phyloP scores from a whole-genome alignment of 768 basidiomycete genomes.

The Leccinum uliginosum region DNA sequence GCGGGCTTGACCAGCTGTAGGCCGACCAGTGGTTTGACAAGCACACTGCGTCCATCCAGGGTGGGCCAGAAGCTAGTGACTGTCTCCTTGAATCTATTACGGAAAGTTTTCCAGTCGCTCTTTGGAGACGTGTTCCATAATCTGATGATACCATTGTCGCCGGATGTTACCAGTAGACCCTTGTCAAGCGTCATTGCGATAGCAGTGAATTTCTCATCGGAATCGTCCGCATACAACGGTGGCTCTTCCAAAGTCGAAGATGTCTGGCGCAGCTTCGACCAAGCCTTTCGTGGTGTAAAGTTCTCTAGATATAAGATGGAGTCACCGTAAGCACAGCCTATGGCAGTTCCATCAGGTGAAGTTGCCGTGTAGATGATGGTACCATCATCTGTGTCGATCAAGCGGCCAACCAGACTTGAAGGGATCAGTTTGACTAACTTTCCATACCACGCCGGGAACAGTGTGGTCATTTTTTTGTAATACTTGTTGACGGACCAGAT shows the following conservation, averaged over 20 bases:
- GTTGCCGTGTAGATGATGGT: conserved; percentile 1
- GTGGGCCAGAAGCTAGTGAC: conserved; percentile 6
- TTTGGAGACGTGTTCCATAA: conserved; percentile 11
- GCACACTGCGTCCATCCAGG: conserved; percentile 10
- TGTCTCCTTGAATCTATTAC: not conserved
- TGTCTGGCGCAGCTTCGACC: conserved; percentile 2
- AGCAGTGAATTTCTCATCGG: not conserved
- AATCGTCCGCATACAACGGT: conserved; percentile 1
- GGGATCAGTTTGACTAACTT: conserved; percentile 8
- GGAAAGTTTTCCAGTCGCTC: conserved; percentile 6
- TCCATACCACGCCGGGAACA: conserved; percentile 16
- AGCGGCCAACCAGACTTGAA: not conserved
- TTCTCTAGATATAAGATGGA: conserved; percentile 3
- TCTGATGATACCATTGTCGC: conserved; percentile 4
- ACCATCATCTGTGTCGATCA: conserved; percentile 9
- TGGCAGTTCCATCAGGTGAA: conserved; percentile 7
- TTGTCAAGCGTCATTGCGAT: conserved; percentile 10
- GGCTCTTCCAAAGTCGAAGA: conserved; percentile 6
- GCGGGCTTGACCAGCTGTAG: conserved; percentile 1
- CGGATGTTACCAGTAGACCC: conserved; percentile 8
- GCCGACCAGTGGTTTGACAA: conserved; percentile 9
- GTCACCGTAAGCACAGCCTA: not conserved
- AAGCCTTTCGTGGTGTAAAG: not conserved
- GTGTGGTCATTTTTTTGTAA: conserved; percentile 1
- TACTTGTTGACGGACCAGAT: conserved; percentile 15